Percentiles rank a stretch among this genome's conserved stretches.
phyloP scores from a whole-genome alignment of 1,284 basidiomycete genomes.

The Cryptococcus deneoformans region DNA sequence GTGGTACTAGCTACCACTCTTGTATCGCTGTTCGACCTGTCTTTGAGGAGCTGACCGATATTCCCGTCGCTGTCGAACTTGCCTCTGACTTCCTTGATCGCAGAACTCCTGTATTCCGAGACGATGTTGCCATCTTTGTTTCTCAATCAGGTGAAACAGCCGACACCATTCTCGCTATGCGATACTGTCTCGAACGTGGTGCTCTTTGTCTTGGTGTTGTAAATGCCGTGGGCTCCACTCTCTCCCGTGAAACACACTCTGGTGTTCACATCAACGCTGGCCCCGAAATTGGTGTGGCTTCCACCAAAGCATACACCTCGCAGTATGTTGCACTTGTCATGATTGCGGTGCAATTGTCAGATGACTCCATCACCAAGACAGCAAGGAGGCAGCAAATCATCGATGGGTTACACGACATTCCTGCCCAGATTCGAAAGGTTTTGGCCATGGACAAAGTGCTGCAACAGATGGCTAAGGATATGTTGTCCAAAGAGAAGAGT shows the following conservation, averaged over 20 bases:
- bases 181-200: constrained; percentile 95
- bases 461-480: constrained; percentile 77
- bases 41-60: constrained; percentile 99
- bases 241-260: constrained; percentile 98
- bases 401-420: constrained; percentile 85
- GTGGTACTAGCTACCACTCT: constrained; percentile 98
- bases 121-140: constrained; percentile 96
- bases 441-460: constrained; percentile 76
- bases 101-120: constrained; percentile 98
- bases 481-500: constrained; percentile 76
- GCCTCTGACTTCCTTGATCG: constrained; percentile 97
- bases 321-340: constrained; percentile 98
- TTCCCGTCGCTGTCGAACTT: constrained; percentile 95
- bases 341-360: constrained; percentile 96
- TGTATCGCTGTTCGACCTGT: constrained; percentile 88
- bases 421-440: constrained; percentile 83
- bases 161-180: constrained; percentile 93
- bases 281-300: constrained; percentile 98
- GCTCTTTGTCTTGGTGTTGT: constrained; percentile 93
- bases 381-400: constrained; percentile 92
- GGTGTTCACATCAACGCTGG: constrained; percentile 99
- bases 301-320: constrained; percentile 99
- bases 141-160: constrained; percentile 99
- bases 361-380: constrained; percentile 92
- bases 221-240: constrained; percentile 97